Evolutionary conservation across 805 yeast genomes (phyloP).

Genomic region (Priceomyces fermenticarens): DNA sequence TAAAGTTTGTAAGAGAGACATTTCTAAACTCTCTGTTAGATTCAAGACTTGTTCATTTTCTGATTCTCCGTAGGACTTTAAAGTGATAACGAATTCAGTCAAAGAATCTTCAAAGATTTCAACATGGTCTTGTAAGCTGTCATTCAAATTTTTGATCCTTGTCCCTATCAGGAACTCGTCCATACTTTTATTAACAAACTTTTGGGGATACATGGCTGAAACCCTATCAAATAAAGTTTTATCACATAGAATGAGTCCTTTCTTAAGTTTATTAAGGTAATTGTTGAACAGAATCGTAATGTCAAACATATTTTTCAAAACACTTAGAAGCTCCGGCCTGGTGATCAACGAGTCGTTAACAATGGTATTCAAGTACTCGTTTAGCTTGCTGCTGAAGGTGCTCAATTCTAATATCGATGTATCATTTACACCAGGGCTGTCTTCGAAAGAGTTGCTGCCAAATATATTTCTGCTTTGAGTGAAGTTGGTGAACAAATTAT

Average conservation of each 20-base stretch:
- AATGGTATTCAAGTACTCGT: conserved; percentile 58
- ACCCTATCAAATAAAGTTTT: conserved; percentile 42
- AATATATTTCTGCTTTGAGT: conserved; percentile 17
- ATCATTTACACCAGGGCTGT: not conserved
- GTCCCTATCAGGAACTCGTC: conserved; percentile 37
- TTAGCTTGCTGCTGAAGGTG: conserved; percentile 27
- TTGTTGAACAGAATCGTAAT: conserved; percentile 47
- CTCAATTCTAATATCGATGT: conserved; percentile 11
- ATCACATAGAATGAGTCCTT: conserved; percentile 50
- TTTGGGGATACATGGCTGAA: conserved; percentile 30
- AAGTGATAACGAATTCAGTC: conserved; percentile 43
- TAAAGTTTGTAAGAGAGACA: conserved; percentile 27
- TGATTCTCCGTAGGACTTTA: conserved; percentile 46
- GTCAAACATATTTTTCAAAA: conserved; percentile 44
- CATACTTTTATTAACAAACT: conserved; percentile 36
- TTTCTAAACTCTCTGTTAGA: conserved; percentile 43
- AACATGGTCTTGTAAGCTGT: conserved; percentile 40
- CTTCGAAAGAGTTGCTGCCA: conserved; percentile 12
- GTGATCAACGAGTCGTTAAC: conserved; percentile 68
- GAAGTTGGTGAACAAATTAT: conserved; percentile 6
- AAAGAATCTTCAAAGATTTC: conserved; percentile 44
- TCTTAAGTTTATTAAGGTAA: conserved; percentile 51
- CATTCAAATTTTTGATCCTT: conserved; percentile 39
- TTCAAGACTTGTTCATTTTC: conserved; percentile 46
- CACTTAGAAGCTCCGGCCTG: conserved; percentile 48